phyloP scores from a whole-genome alignment of 768 basidiomycete species.

The Trametes coccinea region DNA sequence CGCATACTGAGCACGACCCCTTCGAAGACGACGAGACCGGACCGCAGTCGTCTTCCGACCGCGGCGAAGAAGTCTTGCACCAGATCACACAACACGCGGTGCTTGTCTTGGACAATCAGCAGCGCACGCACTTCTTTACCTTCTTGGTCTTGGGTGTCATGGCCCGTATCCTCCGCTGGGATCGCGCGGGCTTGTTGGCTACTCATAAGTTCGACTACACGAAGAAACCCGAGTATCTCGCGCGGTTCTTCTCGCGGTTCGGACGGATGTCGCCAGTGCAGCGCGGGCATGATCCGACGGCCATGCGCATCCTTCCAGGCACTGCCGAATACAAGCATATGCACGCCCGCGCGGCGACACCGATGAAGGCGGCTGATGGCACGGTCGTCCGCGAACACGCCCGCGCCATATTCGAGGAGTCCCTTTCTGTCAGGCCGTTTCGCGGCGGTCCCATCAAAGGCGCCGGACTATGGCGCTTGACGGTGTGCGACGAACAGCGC shows the following conservation, averaged over 20 bases:
- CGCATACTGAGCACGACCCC: not conserved
- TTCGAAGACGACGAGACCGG: not conserved
- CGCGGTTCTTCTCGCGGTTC: slow-evolving; percentile 6
- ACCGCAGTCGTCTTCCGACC: not conserved
- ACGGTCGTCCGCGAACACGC: not conserved
- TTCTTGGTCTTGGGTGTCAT: not conserved
- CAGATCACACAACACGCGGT: slow-evolving; percentile 1
- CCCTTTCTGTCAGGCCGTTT: not conserved
- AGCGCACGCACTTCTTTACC: not conserved
- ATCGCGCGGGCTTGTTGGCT: not conserved
- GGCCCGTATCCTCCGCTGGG: slow-evolving; percentile 8
- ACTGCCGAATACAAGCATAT: not conserved
- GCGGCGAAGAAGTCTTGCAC: not conserved
- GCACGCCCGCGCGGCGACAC: not conserved
- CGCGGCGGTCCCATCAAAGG: too few species aligned
- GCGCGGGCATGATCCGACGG: slow-evolving; percentile 7
- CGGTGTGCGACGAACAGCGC: not conserved
- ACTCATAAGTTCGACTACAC: slow-evolving; percentile 9
- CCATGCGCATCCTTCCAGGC: not conserved
- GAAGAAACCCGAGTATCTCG: not conserved
- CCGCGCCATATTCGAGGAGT: not conserved
- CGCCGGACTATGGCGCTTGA: not conserved
- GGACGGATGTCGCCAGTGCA: not conserved
- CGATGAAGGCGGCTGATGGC: not conserved
- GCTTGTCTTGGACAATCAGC: slow-evolving; percentile 2